Percentiles rank a stretch among this genome's conserved stretches.
phyloP scores from a whole-genome alignment of 2,329 filamentous ascomycete species.

The Aspergillus ibericus region DNA sequence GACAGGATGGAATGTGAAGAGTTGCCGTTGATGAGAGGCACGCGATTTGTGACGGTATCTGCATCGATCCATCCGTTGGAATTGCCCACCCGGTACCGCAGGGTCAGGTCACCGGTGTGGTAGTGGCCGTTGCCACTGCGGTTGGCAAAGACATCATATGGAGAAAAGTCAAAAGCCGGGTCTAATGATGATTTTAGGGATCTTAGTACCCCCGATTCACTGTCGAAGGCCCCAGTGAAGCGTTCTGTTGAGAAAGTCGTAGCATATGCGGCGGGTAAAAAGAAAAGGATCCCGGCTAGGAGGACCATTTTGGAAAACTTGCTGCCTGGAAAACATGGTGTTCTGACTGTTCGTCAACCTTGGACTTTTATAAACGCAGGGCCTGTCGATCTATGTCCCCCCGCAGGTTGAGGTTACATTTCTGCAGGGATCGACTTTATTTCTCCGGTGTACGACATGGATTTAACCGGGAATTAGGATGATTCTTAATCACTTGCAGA shows the following conservation, averaged over 20 bases:
- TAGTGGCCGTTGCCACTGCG: conserved; percentile 56
- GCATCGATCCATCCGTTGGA: conserved; percentile 46
- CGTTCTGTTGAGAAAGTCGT: not conserved
- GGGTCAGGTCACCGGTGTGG: conserved; percentile 60
- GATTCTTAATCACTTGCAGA: not conserved
- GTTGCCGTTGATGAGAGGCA: not conserved
- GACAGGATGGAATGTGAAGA: not conserved
- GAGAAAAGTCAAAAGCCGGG: conserved; percentile 56
- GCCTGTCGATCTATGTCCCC: not conserved
- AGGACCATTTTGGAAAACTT: not conserved
- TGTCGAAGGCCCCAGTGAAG: not conserved
- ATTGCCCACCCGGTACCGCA: conserved; percentile 52
- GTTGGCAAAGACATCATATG: conserved; percentile 51
- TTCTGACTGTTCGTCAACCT: not conserved
- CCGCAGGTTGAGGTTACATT: not conserved
- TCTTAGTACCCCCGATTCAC: conserved; percentile 38
- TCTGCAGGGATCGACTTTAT: not conserved
- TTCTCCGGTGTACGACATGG: not conserved
- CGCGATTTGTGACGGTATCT: conserved; percentile 39
- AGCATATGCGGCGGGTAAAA: not conserved
- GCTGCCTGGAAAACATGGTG: not conserved
- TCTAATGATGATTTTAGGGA: conserved; percentile 46
- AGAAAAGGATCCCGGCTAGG: not conserved
- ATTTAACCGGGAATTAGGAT: not conserved
- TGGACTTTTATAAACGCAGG: not conserved